A percentile compares a stretch with the other conserved stretches of the same genome.
phyloP scores from a whole-genome alignment of 2,329 filamentous ascomycete species.

The Epichloe sylvatica region DNA sequence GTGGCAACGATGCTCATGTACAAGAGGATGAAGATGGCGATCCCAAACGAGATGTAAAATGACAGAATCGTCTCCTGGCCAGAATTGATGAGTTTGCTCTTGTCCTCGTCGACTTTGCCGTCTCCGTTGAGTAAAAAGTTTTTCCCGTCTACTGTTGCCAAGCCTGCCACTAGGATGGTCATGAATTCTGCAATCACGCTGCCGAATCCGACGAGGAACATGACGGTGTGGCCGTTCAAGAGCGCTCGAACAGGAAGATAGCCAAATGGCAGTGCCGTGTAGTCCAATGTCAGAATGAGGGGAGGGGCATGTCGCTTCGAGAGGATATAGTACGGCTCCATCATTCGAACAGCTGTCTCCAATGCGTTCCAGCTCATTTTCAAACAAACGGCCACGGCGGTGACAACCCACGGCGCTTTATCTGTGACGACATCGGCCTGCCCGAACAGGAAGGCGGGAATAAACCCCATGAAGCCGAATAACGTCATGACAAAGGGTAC shows the following conservation, averaged over 20 bases:
- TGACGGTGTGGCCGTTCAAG: constrained; percentile 48
- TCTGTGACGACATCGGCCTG: constrained; percentile 40
- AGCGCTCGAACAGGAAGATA: constrained; percentile 49
- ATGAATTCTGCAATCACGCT: constrained; percentile 60
- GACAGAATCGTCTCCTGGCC: constrained; percentile 48
- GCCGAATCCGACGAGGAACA: constrained; percentile 56
- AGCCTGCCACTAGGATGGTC: constrained; percentile 53
- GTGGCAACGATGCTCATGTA: constrained; percentile 48
- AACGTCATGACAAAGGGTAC: constrained; percentile 48
- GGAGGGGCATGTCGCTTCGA: constrained; percentile 52
- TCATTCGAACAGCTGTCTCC: constrained; percentile 56
- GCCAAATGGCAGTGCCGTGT: constrained; percentile 56
- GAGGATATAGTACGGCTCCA: constrained; percentile 62
- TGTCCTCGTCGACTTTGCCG: constrained; percentile 4
- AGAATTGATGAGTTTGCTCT: constrained; percentile 25
- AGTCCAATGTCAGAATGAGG: constrained; percentile 55
- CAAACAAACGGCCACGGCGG: constrained; percentile 49
- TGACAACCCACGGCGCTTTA: constrained; percentile 51
- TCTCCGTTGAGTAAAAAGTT: constrained; percentile 33
- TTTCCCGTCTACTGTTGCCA: constrained; percentile 49
- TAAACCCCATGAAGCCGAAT: constrained; percentile 38
- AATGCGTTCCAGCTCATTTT: constrained; percentile 56
- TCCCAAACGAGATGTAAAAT: constrained; percentile 50
- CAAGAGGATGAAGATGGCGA: constrained; percentile 49
- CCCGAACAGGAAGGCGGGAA: constrained; percentile 51